Base-by-base conservation (phyloP, 176 grass and related monocot species). In the Themeda triandra region DNA sequence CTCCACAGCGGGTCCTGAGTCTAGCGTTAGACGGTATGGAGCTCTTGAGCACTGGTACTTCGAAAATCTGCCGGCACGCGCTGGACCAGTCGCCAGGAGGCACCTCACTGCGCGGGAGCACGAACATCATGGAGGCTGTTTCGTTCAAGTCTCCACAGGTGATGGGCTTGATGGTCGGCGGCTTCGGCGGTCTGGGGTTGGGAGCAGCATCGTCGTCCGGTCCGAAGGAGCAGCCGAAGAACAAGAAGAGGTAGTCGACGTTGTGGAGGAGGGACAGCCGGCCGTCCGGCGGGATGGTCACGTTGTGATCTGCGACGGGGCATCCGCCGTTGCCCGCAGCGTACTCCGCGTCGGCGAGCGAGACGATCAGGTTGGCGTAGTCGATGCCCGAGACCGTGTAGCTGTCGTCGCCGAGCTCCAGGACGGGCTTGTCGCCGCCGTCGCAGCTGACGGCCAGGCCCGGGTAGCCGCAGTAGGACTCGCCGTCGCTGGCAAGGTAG, bases 351-450 rank as follows among this genome's bases (percentile, higher is more conserved):
- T 94, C 84, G 51, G 73, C 84, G 35, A 90, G 66, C 53, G 82
- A 88, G 27, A 90, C 24, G 37, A 75, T 82, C 18, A 29, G 53
- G 60, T 12, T 86, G 17, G n/a, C 14, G 67, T 82, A 78, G 79
- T 95, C 13, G 65, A 95, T 90, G 25, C 21, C 4, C 14, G 60
- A 77, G 1, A 95, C 79, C 0, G 27, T 32, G 54, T 92, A 95
- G 21, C 0, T 46, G 44, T 88, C 45, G 12, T 1, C 1, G 53
- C 21, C 68, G 58, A 87, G 66, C 0, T 13, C 19, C 25, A 90
- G 77, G 68, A 86, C 46, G 29, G 87, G 23, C 54, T 4, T 44
- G 70, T 1, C 10, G 45, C 41, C n/a, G 67, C 25, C 76, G 66
- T 74, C 68, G 56, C 90, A 95, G 71, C 2, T 2, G 79, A 95